These are phyloP conservation scores for Triticum monococcum DNA, from an alignment of 176 grass and related monocot species.

Conservation along the genomic window DNA sequence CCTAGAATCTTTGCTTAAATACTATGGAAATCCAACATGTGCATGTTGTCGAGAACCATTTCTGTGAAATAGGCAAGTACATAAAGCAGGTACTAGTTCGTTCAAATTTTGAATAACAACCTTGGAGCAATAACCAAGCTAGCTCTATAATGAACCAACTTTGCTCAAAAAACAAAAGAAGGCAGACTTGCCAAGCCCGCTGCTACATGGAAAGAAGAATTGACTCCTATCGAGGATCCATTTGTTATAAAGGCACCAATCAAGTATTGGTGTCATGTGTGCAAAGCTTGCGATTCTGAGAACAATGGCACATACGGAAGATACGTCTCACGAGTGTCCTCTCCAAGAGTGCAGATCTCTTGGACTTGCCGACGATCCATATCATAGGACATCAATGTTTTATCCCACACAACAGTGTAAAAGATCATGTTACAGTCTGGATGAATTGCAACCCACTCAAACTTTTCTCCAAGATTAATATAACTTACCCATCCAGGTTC, in stretches of 20 bases:
- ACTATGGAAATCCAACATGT: neutral
- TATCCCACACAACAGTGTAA: neutral
- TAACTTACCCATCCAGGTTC: too few species aligned
- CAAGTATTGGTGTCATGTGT: neutral
- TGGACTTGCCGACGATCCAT: constrained; percentile 6
- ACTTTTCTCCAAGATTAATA: neutral
- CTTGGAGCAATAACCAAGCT: neutral
- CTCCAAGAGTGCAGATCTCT: neutral
- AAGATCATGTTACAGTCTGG: neutral
- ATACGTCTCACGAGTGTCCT: neutral
- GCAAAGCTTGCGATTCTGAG: neutral
- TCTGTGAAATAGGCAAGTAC: neutral
- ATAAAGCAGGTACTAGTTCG: neutral
- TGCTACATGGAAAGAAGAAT: neutral
- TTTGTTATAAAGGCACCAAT: neutral
- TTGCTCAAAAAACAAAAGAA: neutral
- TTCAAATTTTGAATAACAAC: neutral
- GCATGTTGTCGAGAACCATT: neutral
- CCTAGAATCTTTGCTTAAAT: neutral
- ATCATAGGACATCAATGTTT: neutral
- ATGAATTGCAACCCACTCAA: neutral
- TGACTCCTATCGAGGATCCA: neutral
- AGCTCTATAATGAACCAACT: neutral
- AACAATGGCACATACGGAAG: neutral
- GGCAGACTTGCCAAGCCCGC: neutral